phyloP scores from a whole-genome alignment of 2,329 filamentous ascomycete genomes.

The Mycogone perniciosa region DNA sequence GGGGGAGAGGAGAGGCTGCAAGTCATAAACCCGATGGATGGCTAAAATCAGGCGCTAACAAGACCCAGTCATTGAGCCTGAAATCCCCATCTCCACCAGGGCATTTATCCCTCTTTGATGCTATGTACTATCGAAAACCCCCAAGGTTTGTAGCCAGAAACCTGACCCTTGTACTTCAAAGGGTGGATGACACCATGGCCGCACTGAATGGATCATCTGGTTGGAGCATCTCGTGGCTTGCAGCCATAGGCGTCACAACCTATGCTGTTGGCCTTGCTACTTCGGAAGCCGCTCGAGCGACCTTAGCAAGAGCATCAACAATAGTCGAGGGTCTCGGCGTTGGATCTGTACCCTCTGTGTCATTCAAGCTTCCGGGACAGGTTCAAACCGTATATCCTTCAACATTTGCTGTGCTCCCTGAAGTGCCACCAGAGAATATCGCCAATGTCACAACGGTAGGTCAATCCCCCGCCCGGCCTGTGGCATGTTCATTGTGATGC shows the following conservation, averaged over 20 bases:
- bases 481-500: not conserved
- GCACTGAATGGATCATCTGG: too few species aligned
- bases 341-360: not conserved
- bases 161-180: too few species aligned
- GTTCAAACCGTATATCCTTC: slow-evolving; percentile 8
- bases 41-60: too few species aligned
- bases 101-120: too few species aligned
- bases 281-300: not conserved
- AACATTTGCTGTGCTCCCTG: slow-evolving; percentile 2
- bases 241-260: not conserved
- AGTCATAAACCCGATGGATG: too few species aligned
- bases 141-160: too few species aligned
- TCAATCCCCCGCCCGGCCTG: not conserved
- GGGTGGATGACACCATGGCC: too few species aligned
- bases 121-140: too few species aligned
- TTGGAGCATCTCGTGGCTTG: not conserved
- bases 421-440: slow-evolving; percentile 6
- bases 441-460: slow-evolving; percentile 9
- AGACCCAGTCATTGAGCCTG: too few species aligned
- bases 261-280: slow-evolving; percentile 9
- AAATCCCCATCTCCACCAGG: too few species aligned
- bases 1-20: too few species aligned
- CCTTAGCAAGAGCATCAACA: not conserved
- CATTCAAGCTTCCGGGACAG: slow-evolving; percentile 4
- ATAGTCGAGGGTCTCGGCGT: not conserved